A percentile compares a stretch with the other conserved stretches of the same genome.
Evolutionary conservation across 306 rosid genomes (phyloP).

Genomic region (Vicia villosa): DNA sequence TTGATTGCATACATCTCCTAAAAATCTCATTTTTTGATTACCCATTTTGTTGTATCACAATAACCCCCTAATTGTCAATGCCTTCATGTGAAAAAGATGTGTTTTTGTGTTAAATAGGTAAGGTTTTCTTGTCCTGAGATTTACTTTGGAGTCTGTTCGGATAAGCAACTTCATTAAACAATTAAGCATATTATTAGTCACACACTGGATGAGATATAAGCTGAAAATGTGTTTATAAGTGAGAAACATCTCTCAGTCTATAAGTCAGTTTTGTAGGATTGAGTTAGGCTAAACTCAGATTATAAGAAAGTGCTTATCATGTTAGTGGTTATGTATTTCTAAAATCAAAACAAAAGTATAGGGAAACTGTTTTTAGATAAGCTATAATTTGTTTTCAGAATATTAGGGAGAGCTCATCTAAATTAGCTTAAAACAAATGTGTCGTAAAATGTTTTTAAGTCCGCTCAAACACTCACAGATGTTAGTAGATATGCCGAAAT

Average conservation of each 20-base stretch:
- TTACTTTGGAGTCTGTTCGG: background rate
- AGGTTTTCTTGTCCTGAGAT: constrained; percentile 23
- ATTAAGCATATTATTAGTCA: background rate
- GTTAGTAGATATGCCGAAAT: too few species aligned
- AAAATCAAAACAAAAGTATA: too few species aligned
- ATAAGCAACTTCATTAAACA: background rate
- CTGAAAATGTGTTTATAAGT: background rate
- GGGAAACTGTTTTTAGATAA: background rate
- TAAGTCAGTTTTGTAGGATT: background rate
- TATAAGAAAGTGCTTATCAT: background rate
- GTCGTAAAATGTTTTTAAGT: too few species aligned
- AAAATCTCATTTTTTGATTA: constrained; percentile 5
- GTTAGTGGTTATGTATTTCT: too few species aligned
- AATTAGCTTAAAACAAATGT: too few species aligned
- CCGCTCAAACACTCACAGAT: too few species aligned
- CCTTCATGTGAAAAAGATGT: background rate
- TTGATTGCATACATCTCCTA: background rate
- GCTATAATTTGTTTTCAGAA: background rate
- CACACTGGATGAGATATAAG: background rate
- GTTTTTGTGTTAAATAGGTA: background rate
- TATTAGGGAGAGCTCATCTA: too few species aligned
- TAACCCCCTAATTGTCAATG: background rate
- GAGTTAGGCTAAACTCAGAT: background rate
- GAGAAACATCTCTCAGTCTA: background rate
- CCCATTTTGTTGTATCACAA: background rate